These are phyloP conservation scores for Neltuma alba DNA, from an alignment of 306 rosid genomes.

Conservation along the genomic window DNA sequence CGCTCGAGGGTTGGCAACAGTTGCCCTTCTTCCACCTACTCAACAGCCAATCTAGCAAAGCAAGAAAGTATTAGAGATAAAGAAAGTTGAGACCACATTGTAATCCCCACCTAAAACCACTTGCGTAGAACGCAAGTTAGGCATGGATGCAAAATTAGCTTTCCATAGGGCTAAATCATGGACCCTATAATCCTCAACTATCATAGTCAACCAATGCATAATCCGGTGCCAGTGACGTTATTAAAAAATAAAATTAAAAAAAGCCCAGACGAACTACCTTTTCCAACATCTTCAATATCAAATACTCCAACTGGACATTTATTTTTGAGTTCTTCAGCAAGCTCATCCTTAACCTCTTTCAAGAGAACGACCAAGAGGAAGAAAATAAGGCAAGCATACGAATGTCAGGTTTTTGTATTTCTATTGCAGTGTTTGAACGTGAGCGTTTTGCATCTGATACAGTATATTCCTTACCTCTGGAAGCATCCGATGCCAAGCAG, in stretches of 20 bases:
- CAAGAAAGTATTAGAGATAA: constrained; percentile 21
- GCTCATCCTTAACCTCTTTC: too few relatives aligned
- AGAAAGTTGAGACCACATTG: constrained; percentile 4
- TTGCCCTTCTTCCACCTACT: constrained; percentile 75
- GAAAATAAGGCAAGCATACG: constrained; percentile 7
- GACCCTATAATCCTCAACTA: constrained; percentile 11
- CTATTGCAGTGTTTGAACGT: not conserved
- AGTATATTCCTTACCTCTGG: constrained; percentile 67
- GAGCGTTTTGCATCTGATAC: constrained; percentile 4
- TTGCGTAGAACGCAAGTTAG: not conserved
- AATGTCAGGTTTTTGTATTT: constrained; percentile 17
- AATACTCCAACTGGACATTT: too few relatives aligned
- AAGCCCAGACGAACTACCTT: constrained; percentile 50
- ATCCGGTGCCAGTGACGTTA: constrained; percentile 11
- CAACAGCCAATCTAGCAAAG: constrained; percentile 34
- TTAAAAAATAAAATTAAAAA: too few relatives aligned
- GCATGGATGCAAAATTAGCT: too few relatives aligned
- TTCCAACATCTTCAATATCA: constrained; percentile 89
- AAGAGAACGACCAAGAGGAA: too few relatives aligned
- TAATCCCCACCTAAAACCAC: not conserved
- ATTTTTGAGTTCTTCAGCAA: too few relatives aligned
- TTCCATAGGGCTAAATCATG: not conserved
- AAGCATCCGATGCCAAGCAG: too few relatives aligned
- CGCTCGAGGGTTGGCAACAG: constrained; percentile 64
- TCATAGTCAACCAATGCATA: not conserved